Conservation (phyloP, 352 stramenopile genomes). For the Phytophthora foliorum region DNA sequence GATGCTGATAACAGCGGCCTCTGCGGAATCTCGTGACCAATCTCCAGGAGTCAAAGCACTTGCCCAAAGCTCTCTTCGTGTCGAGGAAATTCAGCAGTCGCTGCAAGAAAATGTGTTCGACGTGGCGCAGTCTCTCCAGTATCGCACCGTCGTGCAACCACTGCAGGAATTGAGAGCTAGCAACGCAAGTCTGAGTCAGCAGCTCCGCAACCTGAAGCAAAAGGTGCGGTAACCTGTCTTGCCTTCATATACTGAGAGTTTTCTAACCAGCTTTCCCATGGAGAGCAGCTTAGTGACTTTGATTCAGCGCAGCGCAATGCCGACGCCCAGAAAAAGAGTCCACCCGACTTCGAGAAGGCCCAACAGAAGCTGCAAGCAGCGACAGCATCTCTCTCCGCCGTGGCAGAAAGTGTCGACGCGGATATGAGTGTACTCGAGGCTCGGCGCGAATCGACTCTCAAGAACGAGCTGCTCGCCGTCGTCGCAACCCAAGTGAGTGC, state of each 20-base stretch:
- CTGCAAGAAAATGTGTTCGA: slow-evolving; percentile 58
- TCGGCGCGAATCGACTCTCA: slow-evolving; percentile 70
- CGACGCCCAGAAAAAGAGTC: slow-evolving; percentile 67
- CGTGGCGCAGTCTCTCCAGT: slow-evolving; percentile 56
- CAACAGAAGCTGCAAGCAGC: slow-evolving; percentile 63
- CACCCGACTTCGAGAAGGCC: slow-evolving; percentile 75
- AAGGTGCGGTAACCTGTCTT: slow-evolving; percentile 34
- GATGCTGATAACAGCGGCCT: background rate
- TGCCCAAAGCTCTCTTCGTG: slow-evolving; percentile 57
- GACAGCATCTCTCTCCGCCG: slow-evolving; percentile 54
- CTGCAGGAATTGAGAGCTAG: slow-evolving; percentile 52
- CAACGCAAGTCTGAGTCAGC: slow-evolving; percentile 51
- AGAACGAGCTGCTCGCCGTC: slow-evolving; percentile 83
- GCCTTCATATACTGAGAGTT: background rate
- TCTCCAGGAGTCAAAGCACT: slow-evolving; percentile 43
- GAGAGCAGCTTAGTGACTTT: slow-evolving; percentile 68
- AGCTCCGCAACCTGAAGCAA: slow-evolving; percentile 64
- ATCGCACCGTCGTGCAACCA: slow-evolving; percentile 49
- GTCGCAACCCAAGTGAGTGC: slow-evolving; percentile 66
- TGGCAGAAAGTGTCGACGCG: slow-evolving; percentile 72
- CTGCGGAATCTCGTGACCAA: slow-evolving; percentile 22
- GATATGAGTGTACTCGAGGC: slow-evolving; percentile 73
- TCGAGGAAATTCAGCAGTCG: slow-evolving; percentile 71
- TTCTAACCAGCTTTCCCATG: background rate
- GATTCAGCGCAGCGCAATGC: slow-evolving; percentile 74